phyloP scores from a whole-genome alignment of 768 basidiomycete genomes.

The Lactifluus pinguis region DNA sequence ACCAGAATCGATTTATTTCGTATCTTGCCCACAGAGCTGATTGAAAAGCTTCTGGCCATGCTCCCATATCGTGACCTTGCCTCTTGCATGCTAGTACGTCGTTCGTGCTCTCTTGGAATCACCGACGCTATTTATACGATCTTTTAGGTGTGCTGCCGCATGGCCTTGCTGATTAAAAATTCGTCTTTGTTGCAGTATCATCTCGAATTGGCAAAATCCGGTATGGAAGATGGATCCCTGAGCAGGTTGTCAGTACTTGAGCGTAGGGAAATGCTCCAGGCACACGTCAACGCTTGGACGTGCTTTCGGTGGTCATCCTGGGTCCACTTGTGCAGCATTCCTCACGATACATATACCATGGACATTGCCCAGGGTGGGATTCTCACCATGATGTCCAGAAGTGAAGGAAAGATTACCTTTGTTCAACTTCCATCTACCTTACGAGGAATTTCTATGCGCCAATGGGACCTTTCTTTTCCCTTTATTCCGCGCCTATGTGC shows the following conservation, averaged over 20 bases:
- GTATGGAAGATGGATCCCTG: conserved; percentile 1
- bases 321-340: background rate
- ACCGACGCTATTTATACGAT: background rate
- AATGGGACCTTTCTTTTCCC: conserved; percentile 4
- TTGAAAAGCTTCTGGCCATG: background rate
- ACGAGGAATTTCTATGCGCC: background rate
- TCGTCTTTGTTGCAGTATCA: conserved; percentile 7
- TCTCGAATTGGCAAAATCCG: background rate
- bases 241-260: background rate
- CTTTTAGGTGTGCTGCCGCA: background rate
- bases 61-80: conserved; percentile 1
- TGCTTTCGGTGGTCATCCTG: background rate
- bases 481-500: background rate
- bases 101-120: background rate
- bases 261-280: conserved; percentile 1
- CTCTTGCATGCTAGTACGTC: background rate
- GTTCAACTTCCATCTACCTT: background rate
- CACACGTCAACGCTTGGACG: background rate
- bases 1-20: background rate
- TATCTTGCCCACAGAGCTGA: background rate
- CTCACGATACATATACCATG: background rate
- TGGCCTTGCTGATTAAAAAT: background rate
- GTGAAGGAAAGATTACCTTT: background rate
- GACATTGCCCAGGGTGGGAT: background rate
- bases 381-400: background rate